A percentile compares a stretch with the other conserved stretches of the same genome.
phyloP scores from a whole-genome alignment of 192 early-diverging fungal genomes.

The Kickxella alabastrina region DNA sequence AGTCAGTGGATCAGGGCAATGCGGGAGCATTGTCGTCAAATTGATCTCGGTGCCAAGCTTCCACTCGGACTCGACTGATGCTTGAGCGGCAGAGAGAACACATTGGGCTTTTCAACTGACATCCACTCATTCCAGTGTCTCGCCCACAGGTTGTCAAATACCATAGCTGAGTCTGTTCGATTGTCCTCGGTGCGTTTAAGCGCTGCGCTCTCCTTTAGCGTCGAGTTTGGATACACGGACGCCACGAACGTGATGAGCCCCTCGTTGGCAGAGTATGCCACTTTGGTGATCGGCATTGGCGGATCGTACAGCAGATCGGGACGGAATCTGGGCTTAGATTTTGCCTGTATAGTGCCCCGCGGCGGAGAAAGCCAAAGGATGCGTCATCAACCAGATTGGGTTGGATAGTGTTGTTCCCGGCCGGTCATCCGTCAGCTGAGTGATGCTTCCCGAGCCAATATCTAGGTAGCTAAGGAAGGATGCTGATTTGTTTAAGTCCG shows the following conservation, averaged over 20 bases:
- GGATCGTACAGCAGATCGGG: conserved; percentile 17
- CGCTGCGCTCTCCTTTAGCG: conserved; percentile 51
- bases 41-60: conserved; percentile 21
- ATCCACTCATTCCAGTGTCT: conserved; percentile 74
- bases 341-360: conserved; percentile 20
- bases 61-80: conserved; percentile 20
- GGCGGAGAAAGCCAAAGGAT: conserved; percentile 17
- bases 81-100: conserved; percentile 52
- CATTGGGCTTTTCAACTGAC: conserved; percentile 55
- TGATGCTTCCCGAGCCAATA: conserved; percentile 16
- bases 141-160: conserved; percentile 67
- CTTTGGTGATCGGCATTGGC: conserved; percentile 20
- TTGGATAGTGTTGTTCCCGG: conserved; percentile 14
- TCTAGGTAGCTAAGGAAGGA: conserved; percentile 16
- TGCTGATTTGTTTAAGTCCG: conserved; percentile 15
- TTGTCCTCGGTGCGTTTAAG: conserved; percentile 33
- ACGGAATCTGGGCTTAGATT: conserved; percentile 5
- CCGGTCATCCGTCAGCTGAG: conserved; percentile 19
- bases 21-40: conserved; percentile 30
- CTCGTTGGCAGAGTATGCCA: conserved; percentile 4
- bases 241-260: conserved; percentile 20
- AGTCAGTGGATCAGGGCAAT: conserved; percentile 54
- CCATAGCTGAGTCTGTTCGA: conserved; percentile 55
- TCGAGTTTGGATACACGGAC: conserved; percentile 17
- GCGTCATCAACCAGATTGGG: conserved; percentile 30